Evolutionary conservation across 140 eudicot genomes (phyloP).

Genomic region (Ambrosia hybrid): DNA sequence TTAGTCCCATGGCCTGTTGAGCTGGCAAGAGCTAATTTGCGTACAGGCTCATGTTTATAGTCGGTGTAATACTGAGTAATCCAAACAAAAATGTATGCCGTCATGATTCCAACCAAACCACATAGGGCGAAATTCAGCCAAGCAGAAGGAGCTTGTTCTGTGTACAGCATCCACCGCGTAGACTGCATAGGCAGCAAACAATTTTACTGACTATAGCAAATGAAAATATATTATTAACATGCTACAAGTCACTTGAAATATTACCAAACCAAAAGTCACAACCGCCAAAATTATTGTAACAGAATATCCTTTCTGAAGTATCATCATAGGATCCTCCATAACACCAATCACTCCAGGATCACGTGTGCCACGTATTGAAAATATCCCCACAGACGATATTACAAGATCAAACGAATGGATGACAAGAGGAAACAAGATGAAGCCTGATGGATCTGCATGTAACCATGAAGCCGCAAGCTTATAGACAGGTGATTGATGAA

Average conservation of each 20-base stretch:
- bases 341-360: constrained; percentile 52
- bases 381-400: constrained; percentile 85
- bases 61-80: constrained; percentile 94
- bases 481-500: constrained; percentile 6
- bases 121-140: constrained; percentile 90
- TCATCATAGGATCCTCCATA: constrained; percentile 85
- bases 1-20: constrained; percentile 95
- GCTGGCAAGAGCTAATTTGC: constrained; percentile 83
- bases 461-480: background rate
- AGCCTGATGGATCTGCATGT: constrained; percentile 94
- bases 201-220: constrained; percentile 7
- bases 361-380: constrained; percentile 85
- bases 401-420: constrained; percentile 94
- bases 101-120: constrained; percentile 88
- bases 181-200: constrained; percentile 56
- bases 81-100: constrained; percentile 85
- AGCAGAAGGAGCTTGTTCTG: constrained; percentile 96
- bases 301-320: constrained; percentile 95
- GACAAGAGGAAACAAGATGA: constrained; percentile 91
- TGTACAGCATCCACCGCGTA: constrained; percentile 93
- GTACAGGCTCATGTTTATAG: constrained; percentile 93
- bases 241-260: constrained; percentile 15
- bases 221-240: background rate
- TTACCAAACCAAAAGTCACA: constrained; percentile 91
- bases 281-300: constrained; percentile 78